phyloP scores from a whole-genome alignment of 2,329 filamentous ascomycete species.

The Simplicillium aogashimaense region DNA sequence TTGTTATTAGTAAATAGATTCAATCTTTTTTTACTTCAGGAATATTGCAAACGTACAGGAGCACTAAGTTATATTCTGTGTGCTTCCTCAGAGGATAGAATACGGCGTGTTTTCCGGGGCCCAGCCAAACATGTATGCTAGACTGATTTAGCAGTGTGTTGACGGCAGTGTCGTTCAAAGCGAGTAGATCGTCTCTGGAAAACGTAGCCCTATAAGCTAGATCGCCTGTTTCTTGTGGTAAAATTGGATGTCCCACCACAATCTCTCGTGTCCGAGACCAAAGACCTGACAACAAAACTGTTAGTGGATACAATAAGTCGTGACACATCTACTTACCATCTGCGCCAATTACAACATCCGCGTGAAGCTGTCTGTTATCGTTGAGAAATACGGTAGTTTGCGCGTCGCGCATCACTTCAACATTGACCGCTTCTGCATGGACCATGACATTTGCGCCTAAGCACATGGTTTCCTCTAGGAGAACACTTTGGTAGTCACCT shows the following conservation, averaged over 20 bases:
- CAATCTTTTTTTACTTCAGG: too few relatives aligned
- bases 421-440: constrained; percentile 1
- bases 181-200: background rate
- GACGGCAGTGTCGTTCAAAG: constrained; percentile 1
- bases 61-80: constrained; percentile 3
- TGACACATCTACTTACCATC: constrained; percentile 2
- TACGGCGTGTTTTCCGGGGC: constrained; percentile 3
- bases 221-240: constrained; percentile 2
- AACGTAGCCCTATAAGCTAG: constrained; percentile 4
- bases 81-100: constrained; percentile 3
- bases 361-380: constrained; percentile 1
- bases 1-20: too few relatives aligned
- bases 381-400: background rate
- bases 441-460: constrained; percentile 3
- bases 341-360: constrained; percentile 5
- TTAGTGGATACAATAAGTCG: background rate
- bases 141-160: constrained; percentile 2
- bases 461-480: constrained; percentile 1
- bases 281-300: background rate
- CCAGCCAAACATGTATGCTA: constrained; percentile 2
- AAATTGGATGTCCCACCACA: background rate
- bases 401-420: background rate
- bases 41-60: constrained; percentile 1
- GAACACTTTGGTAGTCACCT: constrained; percentile 4
- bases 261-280: constrained; percentile 1